Conservation (phyloP, 176 grass and related monocot genomes). For the Hyparrhenia diplandra region DNA sequence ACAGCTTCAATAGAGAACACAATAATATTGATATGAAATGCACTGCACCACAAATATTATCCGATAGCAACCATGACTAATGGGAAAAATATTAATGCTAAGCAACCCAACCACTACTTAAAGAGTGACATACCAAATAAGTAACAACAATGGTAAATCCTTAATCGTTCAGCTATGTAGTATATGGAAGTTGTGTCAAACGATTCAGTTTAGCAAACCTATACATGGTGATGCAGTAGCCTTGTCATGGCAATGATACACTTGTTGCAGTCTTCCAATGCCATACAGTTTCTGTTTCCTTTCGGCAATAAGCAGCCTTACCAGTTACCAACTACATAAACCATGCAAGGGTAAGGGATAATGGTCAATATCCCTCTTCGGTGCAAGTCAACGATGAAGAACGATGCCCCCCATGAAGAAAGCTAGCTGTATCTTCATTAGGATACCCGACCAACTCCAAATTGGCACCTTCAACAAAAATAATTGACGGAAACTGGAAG, state of each 20-base stretch:
- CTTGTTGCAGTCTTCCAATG: slow-evolving; percentile 44
- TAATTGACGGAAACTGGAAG: slow-evolving; percentile 55
- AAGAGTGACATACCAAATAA: slow-evolving; percentile 3
- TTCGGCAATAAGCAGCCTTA: slow-evolving; percentile 61
- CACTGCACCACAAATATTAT: no score
- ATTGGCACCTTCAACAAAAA: slow-evolving; percentile 68
- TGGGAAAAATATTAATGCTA: background rate
- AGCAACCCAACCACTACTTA: slow-evolving; percentile 1
- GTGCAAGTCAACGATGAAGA: slow-evolving; percentile 53
- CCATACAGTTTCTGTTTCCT: slow-evolving; percentile 33
- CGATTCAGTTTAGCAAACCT: slow-evolving; percentile 52
- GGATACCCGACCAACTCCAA: slow-evolving; percentile 77
- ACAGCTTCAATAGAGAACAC: background rate
- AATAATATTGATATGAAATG: background rate
- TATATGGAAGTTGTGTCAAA: slow-evolving; percentile 27
- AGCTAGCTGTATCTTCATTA: slow-evolving; percentile 75
- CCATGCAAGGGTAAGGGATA: slow-evolving; percentile 49
- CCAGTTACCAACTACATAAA: slow-evolving; percentile 77
- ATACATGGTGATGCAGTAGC: slow-evolving; percentile 49
- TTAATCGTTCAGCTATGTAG: slow-evolving; percentile 3
- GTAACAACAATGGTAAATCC: background rate
- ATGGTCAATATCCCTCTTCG: slow-evolving; percentile 53
- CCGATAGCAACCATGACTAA: background rate
- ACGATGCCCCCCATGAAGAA: slow-evolving; percentile 44
- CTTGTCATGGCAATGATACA: slow-evolving; percentile 48